Evolutionary conservation across 1,284 basidiomycete genomes (phyloP).

Genomic region (Austroboletus olivaceoglutinosus): DNA sequence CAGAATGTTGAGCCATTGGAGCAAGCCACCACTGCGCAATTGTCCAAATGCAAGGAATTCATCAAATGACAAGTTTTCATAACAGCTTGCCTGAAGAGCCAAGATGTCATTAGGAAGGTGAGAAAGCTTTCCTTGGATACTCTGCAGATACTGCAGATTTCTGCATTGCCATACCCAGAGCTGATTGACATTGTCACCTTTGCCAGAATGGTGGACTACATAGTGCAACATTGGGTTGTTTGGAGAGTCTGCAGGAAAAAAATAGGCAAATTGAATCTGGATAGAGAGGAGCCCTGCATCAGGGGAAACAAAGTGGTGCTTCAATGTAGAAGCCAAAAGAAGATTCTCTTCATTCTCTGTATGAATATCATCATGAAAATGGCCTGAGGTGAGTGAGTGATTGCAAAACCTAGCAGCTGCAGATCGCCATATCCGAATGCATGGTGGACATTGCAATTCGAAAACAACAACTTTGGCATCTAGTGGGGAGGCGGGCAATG

Average conservation of each 20-base stretch:
- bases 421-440: slow-evolving; percentile 8
- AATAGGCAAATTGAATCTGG: no score
- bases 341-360: not conserved
- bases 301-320: not conserved
- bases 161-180: no score
- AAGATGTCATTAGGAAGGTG: slow-evolving; percentile 31
- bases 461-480: slow-evolving; percentile 4
- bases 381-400: no score
- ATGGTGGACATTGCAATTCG: slow-evolving; percentile 5
- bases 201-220: no score
- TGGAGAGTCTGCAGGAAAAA: no score
- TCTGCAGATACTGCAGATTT: no score
- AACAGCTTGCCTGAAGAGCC: slow-evolving; percentile 37
- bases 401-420: not conserved
- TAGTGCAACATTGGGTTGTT: not conserved
- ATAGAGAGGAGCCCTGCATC: no score
- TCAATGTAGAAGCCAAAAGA: not conserved
- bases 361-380: not conserved
- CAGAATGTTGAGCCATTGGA: slow-evolving; percentile 50
- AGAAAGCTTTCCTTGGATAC: slow-evolving; percentile 8
- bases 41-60: slow-evolving; percentile 14
- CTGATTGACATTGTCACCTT: no score
- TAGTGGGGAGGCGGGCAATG: not conserved
- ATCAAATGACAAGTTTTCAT: slow-evolving; percentile 20
- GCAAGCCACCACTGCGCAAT: slow-evolving; percentile 39